These are phyloP conservation scores for Solanum chaucha DNA, from an alignment of 257 asterid species.

Conservation along the genomic window DNA sequence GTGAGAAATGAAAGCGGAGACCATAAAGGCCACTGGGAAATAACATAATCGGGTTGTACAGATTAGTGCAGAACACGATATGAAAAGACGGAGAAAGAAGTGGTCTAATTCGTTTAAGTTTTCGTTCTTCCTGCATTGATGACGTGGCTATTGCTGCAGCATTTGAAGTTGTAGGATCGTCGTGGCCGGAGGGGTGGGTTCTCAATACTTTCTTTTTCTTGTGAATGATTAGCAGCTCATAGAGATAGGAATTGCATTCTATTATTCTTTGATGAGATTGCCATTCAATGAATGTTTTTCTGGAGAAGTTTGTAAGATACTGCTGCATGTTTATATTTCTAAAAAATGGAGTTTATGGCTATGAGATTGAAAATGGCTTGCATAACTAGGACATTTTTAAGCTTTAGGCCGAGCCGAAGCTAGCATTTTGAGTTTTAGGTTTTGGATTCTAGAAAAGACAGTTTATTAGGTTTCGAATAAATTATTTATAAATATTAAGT, in stretches of 20 bases:
- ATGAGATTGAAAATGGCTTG: background rate
- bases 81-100: conserved; percentile 2
- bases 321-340: background rate
- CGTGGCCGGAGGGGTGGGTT: background rate
- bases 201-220: background rate
- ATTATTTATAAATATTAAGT: background rate
- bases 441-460: background rate
- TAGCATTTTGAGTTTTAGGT: background rate
- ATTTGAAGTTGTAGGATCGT: background rate
- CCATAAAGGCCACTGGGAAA: conserved; percentile 9
- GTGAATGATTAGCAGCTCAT: background rate
- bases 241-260: background rate
- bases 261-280: background rate
- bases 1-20: conserved; percentile 9
- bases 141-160: background rate
- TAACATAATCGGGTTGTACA: conserved; percentile 1
- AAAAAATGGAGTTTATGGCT: background rate
- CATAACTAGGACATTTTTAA: background rate
- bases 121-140: background rate
- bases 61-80: background rate
- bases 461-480: background rate
- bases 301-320: background rate
- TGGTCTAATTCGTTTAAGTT: background rate
- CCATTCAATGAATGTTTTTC: background rate
- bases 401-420: background rate